A percentile compares a stretch with the other conserved stretches of the same genome.
Conservation (phyloP, 129 eudicot species). For the Chrysanthemum lavandulifolium region DNA sequence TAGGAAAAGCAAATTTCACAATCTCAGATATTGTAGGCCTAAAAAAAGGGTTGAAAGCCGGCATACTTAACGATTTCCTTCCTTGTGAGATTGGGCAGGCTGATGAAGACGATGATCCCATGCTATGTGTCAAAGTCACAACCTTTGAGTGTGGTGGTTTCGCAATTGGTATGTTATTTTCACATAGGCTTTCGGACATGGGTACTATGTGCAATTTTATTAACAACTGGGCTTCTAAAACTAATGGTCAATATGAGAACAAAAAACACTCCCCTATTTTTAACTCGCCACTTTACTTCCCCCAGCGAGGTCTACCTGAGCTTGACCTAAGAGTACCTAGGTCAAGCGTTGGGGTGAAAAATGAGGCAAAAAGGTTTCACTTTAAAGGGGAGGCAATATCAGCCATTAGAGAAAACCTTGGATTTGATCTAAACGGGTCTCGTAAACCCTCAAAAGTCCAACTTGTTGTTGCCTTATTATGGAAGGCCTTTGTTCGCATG, state of each 20-base stretch:
- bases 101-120: constrained; percentile 35
- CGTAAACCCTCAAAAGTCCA: constrained; percentile 35
- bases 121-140: constrained; percentile 35
- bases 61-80: constrained; percentile 17
- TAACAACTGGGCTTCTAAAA: constrained; percentile 31
- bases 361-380: constrained; percentile 11
- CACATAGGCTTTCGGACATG: constrained; percentile 42
- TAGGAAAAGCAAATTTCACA: constrained; percentile 14
- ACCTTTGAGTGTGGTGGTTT: constrained; percentile 48
- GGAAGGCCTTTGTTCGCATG: constrained; percentile 28
- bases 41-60: not conserved
- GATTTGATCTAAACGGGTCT: not conserved
- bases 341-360: constrained; percentile 19
- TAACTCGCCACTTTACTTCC: constrained; percentile 16
- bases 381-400: constrained; percentile 30
- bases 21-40: constrained; percentile 23
- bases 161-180: constrained; percentile 35
- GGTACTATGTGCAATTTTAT: constrained; percentile 23
- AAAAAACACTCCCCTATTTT: constrained; percentile 13
- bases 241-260: not conserved
- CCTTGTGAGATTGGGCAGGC: constrained; percentile 34
- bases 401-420: constrained; percentile 18
- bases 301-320: constrained; percentile 25
- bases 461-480: constrained; percentile 32
- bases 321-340: constrained; percentile 23